Base-by-base conservation (phyloP, 352 stramenopile genomes). In the Albugo laibachii region DNA sequence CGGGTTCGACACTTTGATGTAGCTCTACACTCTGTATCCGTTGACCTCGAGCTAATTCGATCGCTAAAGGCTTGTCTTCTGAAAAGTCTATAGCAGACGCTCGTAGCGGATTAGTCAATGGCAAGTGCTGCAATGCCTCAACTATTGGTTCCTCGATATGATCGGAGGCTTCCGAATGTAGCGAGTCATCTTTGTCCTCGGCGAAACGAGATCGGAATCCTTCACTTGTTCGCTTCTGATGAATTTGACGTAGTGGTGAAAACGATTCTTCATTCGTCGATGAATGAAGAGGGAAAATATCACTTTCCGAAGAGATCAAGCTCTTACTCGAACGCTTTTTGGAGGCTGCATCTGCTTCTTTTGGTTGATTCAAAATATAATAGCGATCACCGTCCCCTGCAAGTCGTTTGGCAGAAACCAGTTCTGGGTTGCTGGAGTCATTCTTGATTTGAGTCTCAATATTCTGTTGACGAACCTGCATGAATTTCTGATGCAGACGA, bases 401-500 rank as follows among this genome's bases (percentile, higher is more conserved):
- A 20, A 53, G 47, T 10, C 48, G 48, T 4, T 44, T 15, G 11
- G 24, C 48, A 35, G 27, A 19, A 13, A 31, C 3, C 24, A 31
- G 8, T 1, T 79, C 68, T 13, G 66, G 55, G 1, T 71, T 58
- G 12, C 67, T 55, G 13, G 59, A 54, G 15, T 58, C 50, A 37
- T 24, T 42, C 14, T n/a, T 35, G 13, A 16, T 21, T 18, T 52
- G 5, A 47, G 48, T 40, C 24, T 40, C 14, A 11, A 34, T 14
- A 31, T 44, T 21, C 21, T 21, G 10, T 36, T 49, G 13, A 20
- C 35, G 38, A 24, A 24, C 38, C 20, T 43, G 38, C 38, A 24
- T 19, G 24, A 92, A 75, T 11, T 65, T 64, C 27, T 85, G 67
- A 57, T 97, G 97, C 11, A 99, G 57, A 21, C 68, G 63, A 38